These are phyloP conservation scores for Anthoceros angustus DNA, from an alignment of 225 moss, liverwort and hornwort genomes.

Conservation along the genomic window DNA sequence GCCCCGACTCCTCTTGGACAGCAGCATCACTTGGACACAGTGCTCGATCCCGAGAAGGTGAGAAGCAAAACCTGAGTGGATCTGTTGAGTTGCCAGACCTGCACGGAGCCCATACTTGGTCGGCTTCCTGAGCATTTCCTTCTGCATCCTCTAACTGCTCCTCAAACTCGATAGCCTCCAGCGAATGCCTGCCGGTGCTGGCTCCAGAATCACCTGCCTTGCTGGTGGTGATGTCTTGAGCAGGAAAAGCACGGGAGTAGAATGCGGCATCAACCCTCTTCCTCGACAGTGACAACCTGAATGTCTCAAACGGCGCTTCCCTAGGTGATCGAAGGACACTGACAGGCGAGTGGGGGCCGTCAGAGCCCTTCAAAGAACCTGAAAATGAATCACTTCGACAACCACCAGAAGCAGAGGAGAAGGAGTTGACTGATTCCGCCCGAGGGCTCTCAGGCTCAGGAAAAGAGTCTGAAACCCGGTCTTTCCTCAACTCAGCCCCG, in stretches of 20 bases:
- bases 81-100: background rate
- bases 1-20: background rate
- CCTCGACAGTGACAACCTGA: conserved; percentile 34
- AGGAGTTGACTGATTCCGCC: background rate
- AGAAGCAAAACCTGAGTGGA: background rate
- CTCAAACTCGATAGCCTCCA: background rate
- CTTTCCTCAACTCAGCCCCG: too few relatives aligned
- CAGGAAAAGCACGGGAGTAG: background rate
- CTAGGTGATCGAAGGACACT: conserved; percentile 21
- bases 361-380: conserved; percentile 21
- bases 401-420: conserved; percentile 8
- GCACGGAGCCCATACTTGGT: background rate
- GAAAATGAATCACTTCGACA: conserved; percentile 29
- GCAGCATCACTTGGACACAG: conserved; percentile 23
- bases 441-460: background rate
- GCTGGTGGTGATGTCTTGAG: background rate
- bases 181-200: conserved; percentile 12
- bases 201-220: conserved; percentile 5
- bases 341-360: conserved; percentile 17
- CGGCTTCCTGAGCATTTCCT: background rate
- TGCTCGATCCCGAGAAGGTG: conserved; percentile 8
- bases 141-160: background rate
- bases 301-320: conserved; percentile 29
- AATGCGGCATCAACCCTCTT: conserved; percentile 22
- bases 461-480: background rate